A percentile compares a stretch with the other conserved stretches of the same genome.
These are phyloP conservation scores for Onygena corvina DNA, from an alignment of 2,329 filamentous ascomycete genomes.

Conservation along the genomic window DNA sequence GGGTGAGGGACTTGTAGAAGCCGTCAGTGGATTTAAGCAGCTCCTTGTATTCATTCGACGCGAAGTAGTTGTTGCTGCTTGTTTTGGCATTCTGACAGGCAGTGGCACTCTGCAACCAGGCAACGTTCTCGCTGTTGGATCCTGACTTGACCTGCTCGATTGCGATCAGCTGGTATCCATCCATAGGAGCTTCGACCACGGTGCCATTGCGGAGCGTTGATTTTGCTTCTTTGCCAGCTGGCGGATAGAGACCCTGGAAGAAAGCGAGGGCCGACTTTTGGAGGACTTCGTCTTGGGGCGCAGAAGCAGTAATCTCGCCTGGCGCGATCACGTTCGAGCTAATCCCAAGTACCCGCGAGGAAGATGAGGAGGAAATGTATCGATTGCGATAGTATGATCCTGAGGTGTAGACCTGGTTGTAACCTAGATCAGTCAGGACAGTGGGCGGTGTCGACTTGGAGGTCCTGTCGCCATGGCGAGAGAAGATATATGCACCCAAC, in stretches of 20 bases:
- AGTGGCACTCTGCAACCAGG: conserved; percentile 48
- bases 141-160: conserved; percentile 51
- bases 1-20: conserved; percentile 43
- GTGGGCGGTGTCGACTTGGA: conserved; percentile 61
- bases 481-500: conserved; percentile 74
- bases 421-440: conserved; percentile 66
- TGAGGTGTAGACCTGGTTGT: conserved; percentile 58
- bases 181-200: conserved; percentile 53
- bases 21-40: conserved; percentile 39
- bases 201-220: conserved; percentile 61
- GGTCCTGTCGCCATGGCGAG: conserved; percentile 80
- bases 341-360: conserved; percentile 53
- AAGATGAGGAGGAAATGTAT: conserved; percentile 54
- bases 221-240: conserved; percentile 45
- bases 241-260: conserved; percentile 77
- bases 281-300: conserved; percentile 64
- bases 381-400: conserved; percentile 64
- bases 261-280: conserved; percentile 70
- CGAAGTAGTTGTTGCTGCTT: conserved; percentile 50
- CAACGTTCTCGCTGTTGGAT: conserved; percentile 46
- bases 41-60: conserved; percentile 38
- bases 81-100: conserved; percentile 44
- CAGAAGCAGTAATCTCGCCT: conserved; percentile 58
- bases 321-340: conserved; percentile 53
- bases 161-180: conserved; percentile 75